A percentile compares a stretch with the other conserved stretches of the same genome.
phyloP scores from a whole-genome alignment of 2,329 filamentous ascomycete species.

The Penicillium sp. region DNA sequence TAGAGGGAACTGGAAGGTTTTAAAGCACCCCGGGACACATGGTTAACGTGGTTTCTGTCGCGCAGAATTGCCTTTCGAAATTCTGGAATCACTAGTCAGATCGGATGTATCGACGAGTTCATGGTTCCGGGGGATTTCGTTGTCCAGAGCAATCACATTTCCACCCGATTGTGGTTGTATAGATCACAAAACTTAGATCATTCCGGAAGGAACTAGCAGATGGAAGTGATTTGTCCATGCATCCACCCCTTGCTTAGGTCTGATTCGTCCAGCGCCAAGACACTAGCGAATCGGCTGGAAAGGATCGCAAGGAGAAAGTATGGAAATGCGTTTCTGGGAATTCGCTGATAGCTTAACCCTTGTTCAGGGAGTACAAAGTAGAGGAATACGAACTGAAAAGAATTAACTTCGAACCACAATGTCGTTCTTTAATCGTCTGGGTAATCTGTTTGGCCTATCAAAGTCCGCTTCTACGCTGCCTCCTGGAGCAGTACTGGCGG shows the following conservation, averaged over 20 bases:
- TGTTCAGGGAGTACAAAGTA: too few relatives aligned
- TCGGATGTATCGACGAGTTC: neutral
- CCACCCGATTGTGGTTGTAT: neutral
- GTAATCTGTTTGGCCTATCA: constrained; percentile 12
- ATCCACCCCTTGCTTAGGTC: neutral
- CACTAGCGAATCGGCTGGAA: neutral
- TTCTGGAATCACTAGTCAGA: neutral
- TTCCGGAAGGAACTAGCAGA: neutral
- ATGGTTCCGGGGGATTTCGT: neutral
- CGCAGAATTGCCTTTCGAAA: neutral
- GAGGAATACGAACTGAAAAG: too few relatives aligned
- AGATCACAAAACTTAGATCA: neutral
- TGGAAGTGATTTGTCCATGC: neutral
- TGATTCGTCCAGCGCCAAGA: neutral
- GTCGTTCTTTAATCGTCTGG: constrained; percentile 19
- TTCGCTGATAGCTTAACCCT: too few relatives aligned
- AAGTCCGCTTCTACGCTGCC: constrained; percentile 6
- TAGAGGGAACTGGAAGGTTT: neutral
- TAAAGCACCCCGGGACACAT: neutral
- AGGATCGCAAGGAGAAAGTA: neutral
- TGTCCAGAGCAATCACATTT: neutral
- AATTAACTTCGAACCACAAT: constrained; percentile 1
- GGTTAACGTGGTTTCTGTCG: neutral
- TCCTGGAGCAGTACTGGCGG: constrained; percentile 28
- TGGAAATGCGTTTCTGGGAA: too few relatives aligned